phyloP scores from a whole-genome alignment of 2,329 filamentous ascomycete species.

The Rhynchosporium secalis region DNA sequence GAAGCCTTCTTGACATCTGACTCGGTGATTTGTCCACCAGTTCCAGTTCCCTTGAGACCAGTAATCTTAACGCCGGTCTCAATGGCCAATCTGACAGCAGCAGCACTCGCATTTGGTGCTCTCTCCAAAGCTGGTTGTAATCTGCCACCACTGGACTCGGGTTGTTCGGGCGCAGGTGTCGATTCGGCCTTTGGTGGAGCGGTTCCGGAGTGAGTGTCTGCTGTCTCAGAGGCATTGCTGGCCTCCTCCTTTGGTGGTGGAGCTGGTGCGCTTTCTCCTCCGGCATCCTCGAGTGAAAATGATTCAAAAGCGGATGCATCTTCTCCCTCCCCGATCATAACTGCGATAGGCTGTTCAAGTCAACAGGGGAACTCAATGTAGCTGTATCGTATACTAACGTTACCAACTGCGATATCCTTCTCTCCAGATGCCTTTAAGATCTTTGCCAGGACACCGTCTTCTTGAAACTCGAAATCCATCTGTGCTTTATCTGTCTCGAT shows the following conservation, averaged over 20 bases:
- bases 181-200: conserved; percentile 64
- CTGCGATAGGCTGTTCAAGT: conserved; percentile 78
- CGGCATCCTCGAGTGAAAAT: conserved; percentile 87
- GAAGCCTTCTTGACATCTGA: conserved; percentile 88
- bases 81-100: conserved; percentile 78
- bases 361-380: conserved; percentile 24
- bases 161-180: conserved; percentile 65
- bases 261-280: conserved; percentile 71
- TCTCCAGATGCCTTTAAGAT: conserved; percentile 87
- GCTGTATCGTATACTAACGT: conserved; percentile 63
- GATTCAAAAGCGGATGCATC: conserved; percentile 86
- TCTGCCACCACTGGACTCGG: conserved; percentile 70
- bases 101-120: conserved; percentile 69
- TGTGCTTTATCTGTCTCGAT: conserved; percentile 99
- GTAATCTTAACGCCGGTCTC: conserved; percentile 80
- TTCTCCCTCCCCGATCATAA: conserved; percentile 87
- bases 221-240: conserved; percentile 60
- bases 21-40: conserved; percentile 84
- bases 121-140: conserved; percentile 85
- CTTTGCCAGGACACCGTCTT: conserved; percentile 94
- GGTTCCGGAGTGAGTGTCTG: conserved; percentile 56
- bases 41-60: conserved; percentile 82
- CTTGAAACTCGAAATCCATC: conserved; percentile 99
- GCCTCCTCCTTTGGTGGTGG: conserved; percentile 66
- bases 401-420: conserved; percentile 93